Conservation (phyloP, 331 rosid genomes). For the Prunus yedoensis region DNA sequence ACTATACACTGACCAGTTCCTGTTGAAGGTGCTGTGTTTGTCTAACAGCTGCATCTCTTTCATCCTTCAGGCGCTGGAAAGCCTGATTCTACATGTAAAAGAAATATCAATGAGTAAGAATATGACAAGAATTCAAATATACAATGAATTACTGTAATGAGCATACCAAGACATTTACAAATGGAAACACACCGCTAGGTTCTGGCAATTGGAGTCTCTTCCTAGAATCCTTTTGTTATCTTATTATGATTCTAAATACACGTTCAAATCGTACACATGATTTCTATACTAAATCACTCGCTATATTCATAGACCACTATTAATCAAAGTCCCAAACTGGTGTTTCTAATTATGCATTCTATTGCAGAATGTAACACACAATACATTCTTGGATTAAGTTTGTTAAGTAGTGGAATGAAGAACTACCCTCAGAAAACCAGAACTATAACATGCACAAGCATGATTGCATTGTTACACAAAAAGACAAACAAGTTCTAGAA, state of each 20-base stretch:
- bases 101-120: conserved; percentile 10
- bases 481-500: background rate
- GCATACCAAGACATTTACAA: background rate
- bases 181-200: background rate
- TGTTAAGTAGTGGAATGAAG: background rate
- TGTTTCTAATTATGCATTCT: background rate
- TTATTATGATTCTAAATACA: background rate
- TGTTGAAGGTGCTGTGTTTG: conserved; percentile 78
- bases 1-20: conserved; percentile 61
- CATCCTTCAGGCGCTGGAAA: conserved; percentile 68
- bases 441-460: background rate
- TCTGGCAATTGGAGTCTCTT: background rate
- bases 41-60: conserved; percentile 68
- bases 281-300: background rate
- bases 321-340: background rate
- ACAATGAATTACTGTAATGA: background rate
- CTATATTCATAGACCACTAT: background rate
- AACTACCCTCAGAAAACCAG: background rate
- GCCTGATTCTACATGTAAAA: conserved; percentile 44
- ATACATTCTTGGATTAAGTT: background rate
- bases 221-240: background rate
- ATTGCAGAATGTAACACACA: background rate
- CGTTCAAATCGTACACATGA: background rate
- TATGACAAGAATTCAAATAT: conserved; percentile 1
- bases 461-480: background rate